Base-by-base conservation (phyloP, 1,284 basidiomycete species). In the Leucoagaricus sp. region DNA sequence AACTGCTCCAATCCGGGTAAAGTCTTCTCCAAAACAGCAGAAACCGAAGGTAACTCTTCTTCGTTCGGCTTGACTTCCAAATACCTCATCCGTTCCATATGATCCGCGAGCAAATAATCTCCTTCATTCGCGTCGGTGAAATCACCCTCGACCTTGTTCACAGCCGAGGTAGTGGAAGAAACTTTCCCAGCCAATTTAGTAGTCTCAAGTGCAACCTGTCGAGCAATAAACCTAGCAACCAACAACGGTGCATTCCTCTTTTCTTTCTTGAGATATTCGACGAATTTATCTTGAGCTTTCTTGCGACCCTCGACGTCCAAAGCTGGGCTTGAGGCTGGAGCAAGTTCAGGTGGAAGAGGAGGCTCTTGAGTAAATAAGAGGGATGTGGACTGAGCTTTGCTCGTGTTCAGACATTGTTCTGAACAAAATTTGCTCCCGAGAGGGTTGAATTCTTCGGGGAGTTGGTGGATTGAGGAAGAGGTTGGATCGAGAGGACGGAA, bases 1-100 rank as follows among this genome's bases (percentile, higher is more conserved):
- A 87, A 86, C 55, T 84, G 75, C 61, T 91, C 87, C 57, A 93
- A 67, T 21, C 89, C 90, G 12, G 86, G 86, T 49, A 93, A 70
- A 4, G 85, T 86, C 34, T 75, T 73, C 45, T 78, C 72, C 51
- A 93, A 66, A n/a, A 92, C 77, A 4, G 75, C 69, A 34, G 75
- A 71, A 45, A 92, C 67, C n/a, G 86, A 60, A 31, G 75, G 69
- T 36, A 76, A 69, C 61, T 86, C 86, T 45, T 82, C 79, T 36
- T 78, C 71, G 13, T 76, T 66, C 4, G 79, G 68, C 21, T 73
- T 66, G 13, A 81, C 66, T 48, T 89, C 87, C 41, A 89, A 68
- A 64, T 78, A 91, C 51, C 86, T 80, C 61, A 89, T 69, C 38
- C 89, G 78, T 64, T 93, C 90, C 15, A 91, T 69, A 64, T 93